Evolutionary conservation across 1,139 yeast genomes (phyloP).

Genomic region (Pichia sp.): DNA sequence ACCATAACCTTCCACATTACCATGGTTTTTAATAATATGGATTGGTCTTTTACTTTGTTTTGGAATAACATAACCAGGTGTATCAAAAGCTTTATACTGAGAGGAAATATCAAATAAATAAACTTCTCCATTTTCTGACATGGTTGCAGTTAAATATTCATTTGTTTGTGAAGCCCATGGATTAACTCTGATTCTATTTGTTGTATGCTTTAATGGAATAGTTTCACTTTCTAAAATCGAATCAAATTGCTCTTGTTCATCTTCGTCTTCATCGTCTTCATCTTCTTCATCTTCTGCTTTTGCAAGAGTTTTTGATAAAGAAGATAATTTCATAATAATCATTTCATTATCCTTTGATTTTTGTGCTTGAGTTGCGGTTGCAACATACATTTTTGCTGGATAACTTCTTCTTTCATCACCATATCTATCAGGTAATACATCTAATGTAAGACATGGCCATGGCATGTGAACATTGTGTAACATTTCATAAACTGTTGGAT

Average conservation of each 20-base stretch:
- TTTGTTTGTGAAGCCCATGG: conserved; percentile 65
- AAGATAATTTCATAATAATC: conserved; percentile 74
- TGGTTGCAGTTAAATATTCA: conserved; percentile 80
- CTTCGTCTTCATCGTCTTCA: conserved; percentile 49
- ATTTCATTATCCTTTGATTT: conserved; percentile 83
- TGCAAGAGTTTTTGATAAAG: conserved; percentile 76
- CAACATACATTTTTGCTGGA: conserved; percentile 80
- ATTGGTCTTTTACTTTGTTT: conserved; percentile 72
- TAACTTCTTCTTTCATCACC: conserved; percentile 85
- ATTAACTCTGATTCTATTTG: conserved; percentile 81
- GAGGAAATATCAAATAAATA: conserved; percentile 74
- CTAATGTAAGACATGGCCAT: conserved; percentile 96
- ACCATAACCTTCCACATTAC: conserved; percentile 96
- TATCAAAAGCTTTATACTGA: conserved; percentile 76
- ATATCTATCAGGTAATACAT: conserved; percentile 75
- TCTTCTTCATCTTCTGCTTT: conserved; percentile 71
- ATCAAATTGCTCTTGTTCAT: conserved; percentile 58
- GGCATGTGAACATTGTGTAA: conserved; percentile 88
- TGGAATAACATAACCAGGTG: conserved; percentile 79
- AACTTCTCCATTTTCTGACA: conserved; percentile 89
- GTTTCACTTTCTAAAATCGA: conserved; percentile 84
- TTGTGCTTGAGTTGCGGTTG: conserved; percentile 94
- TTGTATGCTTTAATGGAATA: conserved; percentile 71
- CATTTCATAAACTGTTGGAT: conserved; percentile 94
- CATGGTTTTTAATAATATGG: conserved; percentile 82